Percentiles rank a stretch among this genome's conserved stretches.
Conservation (phyloP, 768 basidiomycete species). For the Clitopilus hobsonii region DNA sequence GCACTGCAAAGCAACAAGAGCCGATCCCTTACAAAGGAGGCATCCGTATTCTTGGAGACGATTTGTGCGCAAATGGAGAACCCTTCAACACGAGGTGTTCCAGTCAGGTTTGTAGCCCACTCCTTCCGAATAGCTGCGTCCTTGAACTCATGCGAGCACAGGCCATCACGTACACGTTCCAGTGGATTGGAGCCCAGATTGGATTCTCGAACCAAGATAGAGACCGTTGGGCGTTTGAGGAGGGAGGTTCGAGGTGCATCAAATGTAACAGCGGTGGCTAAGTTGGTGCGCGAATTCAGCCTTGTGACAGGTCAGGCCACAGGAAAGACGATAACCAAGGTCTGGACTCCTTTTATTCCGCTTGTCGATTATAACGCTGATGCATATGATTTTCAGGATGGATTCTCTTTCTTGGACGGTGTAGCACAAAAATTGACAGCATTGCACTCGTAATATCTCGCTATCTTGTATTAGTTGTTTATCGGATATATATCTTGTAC, state of each 20-base stretch:
- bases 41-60: slow-evolving; percentile 61
- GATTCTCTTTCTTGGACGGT: slow-evolving; percentile 63
- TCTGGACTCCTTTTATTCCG: slow-evolving; percentile 11
- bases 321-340: slow-evolving; percentile 72
- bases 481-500: slow-evolving; percentile 10
- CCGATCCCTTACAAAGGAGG: slow-evolving; percentile 63
- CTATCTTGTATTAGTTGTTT: not conserved
- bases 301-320: slow-evolving; percentile 62
- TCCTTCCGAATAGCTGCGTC: not conserved
- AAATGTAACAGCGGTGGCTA: slow-evolving; percentile 54
- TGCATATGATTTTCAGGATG: slow-evolving; percentile 37
- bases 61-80: slow-evolving; percentile 67
- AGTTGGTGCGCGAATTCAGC: slow-evolving; percentile 67
- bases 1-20: slow-evolving; percentile 64
- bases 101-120: slow-evolving; percentile 40
- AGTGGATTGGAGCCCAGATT: slow-evolving; percentile 37
- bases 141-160: slow-evolving; percentile 4
- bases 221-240: slow-evolving; percentile 53
- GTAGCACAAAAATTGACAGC: slow-evolving; percentile 48
- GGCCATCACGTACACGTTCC: slow-evolving; percentile 23
- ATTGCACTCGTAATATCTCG: slow-evolving; percentile 18
- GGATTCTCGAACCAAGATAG: slow-evolving; percentile 51
- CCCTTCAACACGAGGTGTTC: slow-evolving; percentile 55
- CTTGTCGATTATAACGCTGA: not conserved
- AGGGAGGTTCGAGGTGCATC: slow-evolving; percentile 46